Conservation (phyloP, 2,329 filamentous ascomycete species). For the Eutypa lata region DNA sequence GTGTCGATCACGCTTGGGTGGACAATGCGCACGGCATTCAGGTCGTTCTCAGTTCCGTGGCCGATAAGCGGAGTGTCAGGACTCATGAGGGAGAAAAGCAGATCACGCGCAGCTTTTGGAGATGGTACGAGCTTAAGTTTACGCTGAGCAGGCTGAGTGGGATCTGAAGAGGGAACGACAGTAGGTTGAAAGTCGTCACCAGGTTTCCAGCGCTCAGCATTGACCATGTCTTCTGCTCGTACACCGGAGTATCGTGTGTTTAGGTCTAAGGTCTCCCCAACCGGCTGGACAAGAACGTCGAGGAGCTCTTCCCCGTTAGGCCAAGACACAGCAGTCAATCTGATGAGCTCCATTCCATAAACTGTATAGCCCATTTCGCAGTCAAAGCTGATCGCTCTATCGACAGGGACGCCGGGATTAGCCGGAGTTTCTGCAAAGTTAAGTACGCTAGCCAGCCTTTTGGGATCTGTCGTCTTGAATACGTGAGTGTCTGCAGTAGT, state of each 20-base stretch:
- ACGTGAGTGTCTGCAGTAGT: conserved; percentile 71
- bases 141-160: conserved; percentile 29
- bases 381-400: conserved; percentile 78
- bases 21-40: conserved; percentile 80
- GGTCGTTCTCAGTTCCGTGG: conserved; percentile 92
- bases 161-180: conserved; percentile 16
- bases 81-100: conserved; percentile 73
- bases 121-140: conserved; percentile 71
- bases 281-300: conserved; percentile 80
- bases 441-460: conserved; percentile 71
- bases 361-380: conserved; percentile 98
- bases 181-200: conserved; percentile 25
- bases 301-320: conserved; percentile 71
- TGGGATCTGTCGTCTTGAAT: conserved; percentile 76
- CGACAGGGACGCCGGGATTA: conserved; percentile 49
- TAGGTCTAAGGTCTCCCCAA: conserved; percentile 82
- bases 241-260: conserved; percentile 93
- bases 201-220: conserved; percentile 57
- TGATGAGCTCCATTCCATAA: conserved; percentile 81
- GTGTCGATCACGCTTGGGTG: conserved; percentile 87
- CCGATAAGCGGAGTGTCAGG: conserved; percentile 82
- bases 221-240: conserved; percentile 69
- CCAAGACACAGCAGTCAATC: conserved; percentile 86
- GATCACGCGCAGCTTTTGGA: conserved; percentile 68
- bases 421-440: conserved; percentile 78